Conservation (phyloP, 768 basidiomycete species). For the Sarcodon aspratus region DNA sequence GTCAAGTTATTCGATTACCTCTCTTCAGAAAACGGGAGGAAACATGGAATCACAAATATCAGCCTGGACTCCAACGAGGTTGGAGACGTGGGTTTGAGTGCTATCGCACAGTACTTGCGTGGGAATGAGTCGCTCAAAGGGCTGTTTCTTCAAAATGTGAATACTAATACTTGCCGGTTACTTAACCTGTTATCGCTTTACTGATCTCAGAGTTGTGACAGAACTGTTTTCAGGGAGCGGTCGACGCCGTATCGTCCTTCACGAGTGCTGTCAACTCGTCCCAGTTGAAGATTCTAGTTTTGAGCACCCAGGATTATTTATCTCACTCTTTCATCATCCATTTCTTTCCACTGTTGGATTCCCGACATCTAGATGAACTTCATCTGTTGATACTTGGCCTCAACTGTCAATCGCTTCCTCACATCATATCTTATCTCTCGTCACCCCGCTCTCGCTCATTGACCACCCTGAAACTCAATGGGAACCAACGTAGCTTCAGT, state of each 20-base stretch:
- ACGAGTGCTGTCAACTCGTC: slow-evolving; percentile 44
- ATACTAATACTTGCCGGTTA: slow-evolving; percentile 13
- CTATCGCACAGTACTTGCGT: slow-evolving; percentile 40
- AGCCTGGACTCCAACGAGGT: slow-evolving; percentile 46
- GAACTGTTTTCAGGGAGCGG: slow-evolving; percentile 30
- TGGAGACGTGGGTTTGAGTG: slow-evolving; percentile 39
- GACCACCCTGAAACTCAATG: slow-evolving; percentile 38
- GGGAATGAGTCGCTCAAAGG: slow-evolving; percentile 33
- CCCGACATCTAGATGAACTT: slow-evolving; percentile 38
- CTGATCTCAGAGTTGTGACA: slow-evolving; percentile 5
- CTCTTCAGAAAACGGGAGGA: slow-evolving; percentile 31
- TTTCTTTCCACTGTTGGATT: slow-evolving; percentile 40
- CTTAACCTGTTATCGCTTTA: background rate
- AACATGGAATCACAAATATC: slow-evolving; percentile 39
- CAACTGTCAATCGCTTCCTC: slow-evolving; percentile 17
- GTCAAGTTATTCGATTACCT: slow-evolving; percentile 43
- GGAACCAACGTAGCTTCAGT: slow-evolving; percentile 37
- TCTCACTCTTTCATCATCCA: slow-evolving; percentile 35
- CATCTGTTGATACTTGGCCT: slow-evolving; percentile 35
- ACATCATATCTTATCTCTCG: slow-evolving; percentile 35
- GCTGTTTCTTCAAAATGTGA: slow-evolving; percentile 47
- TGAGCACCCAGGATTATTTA: slow-evolving; percentile 38
- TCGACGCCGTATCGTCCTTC: slow-evolving; percentile 26
- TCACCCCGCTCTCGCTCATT: slow-evolving; percentile 36
- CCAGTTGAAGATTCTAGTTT: slow-evolving; percentile 33